Evolutionary conservation across 139 green algal genomes (phyloP).

Genomic region (Picochlorum sp.): DNA sequence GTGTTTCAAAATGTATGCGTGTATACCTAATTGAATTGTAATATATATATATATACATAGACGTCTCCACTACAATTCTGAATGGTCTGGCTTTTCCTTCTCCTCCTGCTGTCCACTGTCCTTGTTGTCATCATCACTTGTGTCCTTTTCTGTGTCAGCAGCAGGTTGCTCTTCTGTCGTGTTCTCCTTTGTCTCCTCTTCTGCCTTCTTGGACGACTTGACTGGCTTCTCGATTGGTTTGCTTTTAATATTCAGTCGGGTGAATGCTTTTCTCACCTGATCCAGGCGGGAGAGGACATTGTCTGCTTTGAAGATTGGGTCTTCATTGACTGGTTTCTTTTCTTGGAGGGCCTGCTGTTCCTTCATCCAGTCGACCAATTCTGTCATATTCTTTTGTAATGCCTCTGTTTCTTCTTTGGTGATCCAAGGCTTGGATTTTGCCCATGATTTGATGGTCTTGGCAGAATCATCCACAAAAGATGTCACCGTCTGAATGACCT

Average conservation of each 20-base stretch:
- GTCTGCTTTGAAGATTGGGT: conserved; percentile 41
- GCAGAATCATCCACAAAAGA: background rate
- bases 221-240: conserved; percentile 37
- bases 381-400: conserved; percentile 46
- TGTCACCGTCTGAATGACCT: background rate
- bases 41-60: background rate
- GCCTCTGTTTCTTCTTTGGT: conserved; percentile 49
- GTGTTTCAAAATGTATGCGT: conserved; percentile 1
- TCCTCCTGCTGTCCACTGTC: background rate
- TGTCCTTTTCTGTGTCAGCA: background rate
- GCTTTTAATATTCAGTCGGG: conserved; percentile 53
- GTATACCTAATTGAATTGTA: background rate
- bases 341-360: conserved; percentile 51
- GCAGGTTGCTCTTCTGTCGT: background rate
- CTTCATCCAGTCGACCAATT: conserved; percentile 52
- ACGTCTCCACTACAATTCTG: background rate
- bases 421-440: conserved; percentile 78
- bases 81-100: background rate
- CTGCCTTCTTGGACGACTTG: background rate
- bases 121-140: background rate
- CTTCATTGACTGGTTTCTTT: conserved; percentile 47
- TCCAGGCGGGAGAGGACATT: conserved; percentile 27
- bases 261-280: conserved; percentile 26
- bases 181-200: background rate
- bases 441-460: conserved; percentile 47